Evolutionary conservation across 495 filamentous ascomycete species (phyloP).

Genomic region (Lasiosphaeria hispida): DNA sequence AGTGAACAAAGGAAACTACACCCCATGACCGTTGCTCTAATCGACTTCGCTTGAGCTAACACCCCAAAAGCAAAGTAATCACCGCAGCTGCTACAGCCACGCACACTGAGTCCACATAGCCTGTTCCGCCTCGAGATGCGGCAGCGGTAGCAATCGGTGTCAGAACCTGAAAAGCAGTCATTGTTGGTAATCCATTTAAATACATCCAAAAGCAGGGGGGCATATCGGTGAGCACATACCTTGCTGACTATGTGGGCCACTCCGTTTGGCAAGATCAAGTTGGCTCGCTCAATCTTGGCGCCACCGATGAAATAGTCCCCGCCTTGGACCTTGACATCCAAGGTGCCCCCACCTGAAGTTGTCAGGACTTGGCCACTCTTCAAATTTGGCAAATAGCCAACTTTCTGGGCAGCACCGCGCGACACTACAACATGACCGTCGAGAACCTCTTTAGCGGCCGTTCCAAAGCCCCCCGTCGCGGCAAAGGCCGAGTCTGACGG

Average conservation of each 20-base stretch:
- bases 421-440: slow-evolving; percentile 30
- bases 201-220: too few relatives aligned
- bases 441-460: slow-evolving; percentile 14
- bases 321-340: slow-evolving; percentile 29
- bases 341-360: slow-evolving; percentile 26
- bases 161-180: too few relatives aligned
- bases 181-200: too few relatives aligned
- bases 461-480: slow-evolving; percentile 11
- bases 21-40: too few relatives aligned
- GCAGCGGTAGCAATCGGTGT: too few relatives aligned
- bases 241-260: slow-evolving; percentile 40
- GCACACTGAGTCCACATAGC: too few relatives aligned
- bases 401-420: background rate
- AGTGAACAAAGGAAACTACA: too few relatives aligned
- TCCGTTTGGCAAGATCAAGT: slow-evolving; percentile 36
- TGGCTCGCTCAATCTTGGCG: slow-evolving; percentile 32
- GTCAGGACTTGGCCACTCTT: slow-evolving; percentile 30
- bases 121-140: too few relatives aligned
- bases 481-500: slow-evolving; percentile 26
- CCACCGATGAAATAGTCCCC: slow-evolving; percentile 33
- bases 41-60: too few relatives aligned
- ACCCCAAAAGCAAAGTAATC: too few relatives aligned
- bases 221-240: too few relatives aligned
- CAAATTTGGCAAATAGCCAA: slow-evolving; percentile 34
- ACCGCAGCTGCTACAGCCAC: too few relatives aligned